Base-by-base conservation (phyloP, 345 rosid species). In the Bruguiera gymnorhiza region DNA sequence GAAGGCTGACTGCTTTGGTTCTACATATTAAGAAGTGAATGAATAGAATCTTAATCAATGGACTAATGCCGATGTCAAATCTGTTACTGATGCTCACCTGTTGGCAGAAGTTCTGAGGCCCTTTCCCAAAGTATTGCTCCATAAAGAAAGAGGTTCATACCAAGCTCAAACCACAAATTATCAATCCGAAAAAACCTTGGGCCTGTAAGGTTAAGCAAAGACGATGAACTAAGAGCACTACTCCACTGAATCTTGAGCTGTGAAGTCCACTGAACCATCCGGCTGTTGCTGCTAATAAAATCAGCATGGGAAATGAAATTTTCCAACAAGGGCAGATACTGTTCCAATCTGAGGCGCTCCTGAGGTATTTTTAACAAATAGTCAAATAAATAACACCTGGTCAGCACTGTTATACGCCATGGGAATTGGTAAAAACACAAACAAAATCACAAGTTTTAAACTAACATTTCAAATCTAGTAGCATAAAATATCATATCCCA, bases 211-310 rank as follows among this genome's bases (percentile, higher is more conserved):
- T 84, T 83, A 68, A 87, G 80, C 64, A 89, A 77, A 13, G 88
- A 79, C 8, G 87, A 75, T 6, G 82, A 75, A 48, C 81, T 71
- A 66, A 89, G 73, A 55, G 87, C 82, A 30, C 91, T 86, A 65
- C 86, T 82, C 93, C 97, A 92, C 63, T 85, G 83, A 68, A 92
- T 89, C 73, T 77, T 85, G 50, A 92, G 90, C 70, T 76, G 74
- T 39, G 86, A 79, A 75, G 79, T 82, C 76, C 82, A 73, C 26
- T 21, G 70, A 37, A 61, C 68, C 65, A 80, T 81, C 62, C 31
- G 73, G 31, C 43, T 70, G 73, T 75, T 79, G 73, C 73, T 66
- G 67, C 83, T 51, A 50, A 83, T 32, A 39, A 60, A 61, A 65
- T 84, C 85, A 37, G 80, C 78, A 71, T 84, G 82, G 74, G 69